Conservation (phyloP, 768 basidiomycete species). For the Boletus vermiculosoides region DNA sequence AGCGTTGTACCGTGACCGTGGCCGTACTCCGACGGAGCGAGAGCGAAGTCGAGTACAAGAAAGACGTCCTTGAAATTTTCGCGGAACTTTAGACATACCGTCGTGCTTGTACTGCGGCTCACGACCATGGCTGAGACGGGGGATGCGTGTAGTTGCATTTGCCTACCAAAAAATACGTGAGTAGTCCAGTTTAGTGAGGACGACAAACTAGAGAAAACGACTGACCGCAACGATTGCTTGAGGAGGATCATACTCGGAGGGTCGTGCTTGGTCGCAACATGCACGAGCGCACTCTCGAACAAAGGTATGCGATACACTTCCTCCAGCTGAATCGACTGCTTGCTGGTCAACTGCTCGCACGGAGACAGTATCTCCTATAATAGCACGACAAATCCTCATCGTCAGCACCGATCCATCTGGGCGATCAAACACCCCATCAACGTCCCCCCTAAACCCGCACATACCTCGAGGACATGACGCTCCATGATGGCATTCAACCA, state of each 20-base stretch:
- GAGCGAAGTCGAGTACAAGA: constrained; percentile 61
- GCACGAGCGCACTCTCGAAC: constrained; percentile 41
- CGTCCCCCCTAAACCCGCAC: constrained; percentile 4
- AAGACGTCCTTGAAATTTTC: constrained; percentile 39
- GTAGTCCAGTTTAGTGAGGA: neutral
- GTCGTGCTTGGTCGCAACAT: constrained; percentile 37
- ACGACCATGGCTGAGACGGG: constrained; percentile 43
- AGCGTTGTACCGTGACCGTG: constrained; percentile 33
- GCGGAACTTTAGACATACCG: constrained; percentile 44
- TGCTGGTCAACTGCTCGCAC: constrained; percentile 47
- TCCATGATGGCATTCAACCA: constrained; percentile 17
- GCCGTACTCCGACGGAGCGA: constrained; percentile 42
- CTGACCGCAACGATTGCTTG: constrained; percentile 28
- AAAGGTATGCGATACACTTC: constrained; percentile 48
- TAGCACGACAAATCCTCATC: neutral
- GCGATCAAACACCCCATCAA: neutral
- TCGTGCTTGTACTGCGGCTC: constrained; percentile 60
- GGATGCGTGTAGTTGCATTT: constrained; percentile 18
- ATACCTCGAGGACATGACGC: constrained; percentile 20
- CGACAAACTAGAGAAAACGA: neutral
- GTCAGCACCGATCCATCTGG: neutral
- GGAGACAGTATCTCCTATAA: constrained; percentile 51
- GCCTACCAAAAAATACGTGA: constrained; percentile 16
- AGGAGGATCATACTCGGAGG: constrained; percentile 38
- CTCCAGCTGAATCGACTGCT: constrained; percentile 47